phyloP scores from a whole-genome alignment of 2,329 filamentous ascomycete species.

The Myriosclerotinia curreyana region DNA sequence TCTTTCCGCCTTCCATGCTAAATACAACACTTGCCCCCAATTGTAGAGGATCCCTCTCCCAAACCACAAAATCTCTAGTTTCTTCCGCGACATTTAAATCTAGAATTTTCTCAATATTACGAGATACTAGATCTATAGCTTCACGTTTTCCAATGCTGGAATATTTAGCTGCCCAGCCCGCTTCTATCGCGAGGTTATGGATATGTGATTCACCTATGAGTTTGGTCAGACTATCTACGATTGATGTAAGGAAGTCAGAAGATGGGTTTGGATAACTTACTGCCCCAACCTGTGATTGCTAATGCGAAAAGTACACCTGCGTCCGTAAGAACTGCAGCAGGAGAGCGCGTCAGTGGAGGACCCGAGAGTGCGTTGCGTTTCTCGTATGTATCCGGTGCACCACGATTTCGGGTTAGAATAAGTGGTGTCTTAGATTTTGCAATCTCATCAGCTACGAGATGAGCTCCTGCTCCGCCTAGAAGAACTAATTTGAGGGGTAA shows the following conservation, averaged over 20 bases:
- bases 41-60: slow-evolving; percentile 45
- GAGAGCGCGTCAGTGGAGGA: slow-evolving; percentile 44
- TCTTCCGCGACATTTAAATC: slow-evolving; percentile 36
- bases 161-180: slow-evolving; percentile 44
- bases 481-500: slow-evolving; percentile 40
- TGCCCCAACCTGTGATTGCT: slow-evolving; percentile 36
- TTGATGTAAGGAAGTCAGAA: slow-evolving; percentile 21
- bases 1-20: slow-evolving; percentile 37
- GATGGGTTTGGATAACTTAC: neutral
- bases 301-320: slow-evolving; percentile 44
- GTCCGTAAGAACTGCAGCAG: slow-evolving; percentile 42
- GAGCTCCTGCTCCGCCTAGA: slow-evolving; percentile 43
- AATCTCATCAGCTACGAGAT: slow-evolving; percentile 43
- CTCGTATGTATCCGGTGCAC: slow-evolving; percentile 41
- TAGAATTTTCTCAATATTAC: slow-evolving; percentile 45
- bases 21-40: slow-evolving; percentile 44
- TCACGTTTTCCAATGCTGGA: slow-evolving; percentile 40
- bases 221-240: slow-evolving; percentile 5
- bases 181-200: slow-evolving; percentile 43
- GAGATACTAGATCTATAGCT: slow-evolving; percentile 42
- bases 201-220: slow-evolving; percentile 41
- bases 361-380: slow-evolving; percentile 43
- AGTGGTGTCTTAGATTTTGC: slow-evolving; percentile 44
- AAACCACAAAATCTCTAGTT: slow-evolving; percentile 45
- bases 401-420: slow-evolving; percentile 44